Percentiles rank a stretch among this genome's conserved stretches.
phyloP scores from a whole-genome alignment of 805 yeast genomes.

The Brettanomyces sp. region DNA sequence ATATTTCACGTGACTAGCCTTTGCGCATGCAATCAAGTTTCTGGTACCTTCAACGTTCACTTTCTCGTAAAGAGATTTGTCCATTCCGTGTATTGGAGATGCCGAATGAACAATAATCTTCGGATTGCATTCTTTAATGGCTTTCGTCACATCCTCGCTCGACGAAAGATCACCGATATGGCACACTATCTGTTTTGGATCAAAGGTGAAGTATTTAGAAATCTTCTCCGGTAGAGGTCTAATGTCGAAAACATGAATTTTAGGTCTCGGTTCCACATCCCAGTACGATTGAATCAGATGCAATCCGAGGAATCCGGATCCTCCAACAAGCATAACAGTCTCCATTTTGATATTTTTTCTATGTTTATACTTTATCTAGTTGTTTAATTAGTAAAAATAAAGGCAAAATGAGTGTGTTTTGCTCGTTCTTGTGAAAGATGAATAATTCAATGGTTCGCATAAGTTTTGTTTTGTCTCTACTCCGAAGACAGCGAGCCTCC shows the following conservation, averaged over 20 bases:
- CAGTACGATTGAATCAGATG: slow-evolving; percentile 84
- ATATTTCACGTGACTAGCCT: slow-evolving; percentile 42
- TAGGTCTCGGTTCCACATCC: slow-evolving; percentile 52
- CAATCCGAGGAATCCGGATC: slow-evolving; percentile 89
- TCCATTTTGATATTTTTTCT: slow-evolving; percentile 9
- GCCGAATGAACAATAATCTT: slow-evolving; percentile 89
- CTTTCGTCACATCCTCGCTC: slow-evolving; percentile 53
- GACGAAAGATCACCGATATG: slow-evolving; percentile 83
- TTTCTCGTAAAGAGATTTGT: slow-evolving; percentile 72
- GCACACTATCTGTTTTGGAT: slow-evolving; percentile 44
- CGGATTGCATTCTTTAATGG: slow-evolving; percentile 51
- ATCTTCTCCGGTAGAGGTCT: slow-evolving; percentile 73
- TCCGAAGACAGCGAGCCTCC: too few relatives aligned
- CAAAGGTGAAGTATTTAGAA: slow-evolving; percentile 68
- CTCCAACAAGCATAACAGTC: slow-evolving; percentile 84
- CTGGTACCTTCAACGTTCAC: slow-evolving; percentile 89
- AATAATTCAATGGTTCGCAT: too few relatives aligned
- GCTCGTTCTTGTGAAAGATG: too few relatives aligned
- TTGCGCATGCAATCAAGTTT: slow-evolving; percentile 59
- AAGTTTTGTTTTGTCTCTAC: too few relatives aligned
- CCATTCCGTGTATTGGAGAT: slow-evolving; percentile 87
- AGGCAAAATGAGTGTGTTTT: not conserved
- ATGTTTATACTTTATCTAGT: not conserved
- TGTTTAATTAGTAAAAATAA: not conserved
- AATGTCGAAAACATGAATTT: slow-evolving; percentile 81